A percentile compares a stretch with the other conserved stretches of the same genome.
Evolutionary conservation across 2,329 filamentous ascomycete species (phyloP).

Genomic region (Aspergillus sergii): DNA sequence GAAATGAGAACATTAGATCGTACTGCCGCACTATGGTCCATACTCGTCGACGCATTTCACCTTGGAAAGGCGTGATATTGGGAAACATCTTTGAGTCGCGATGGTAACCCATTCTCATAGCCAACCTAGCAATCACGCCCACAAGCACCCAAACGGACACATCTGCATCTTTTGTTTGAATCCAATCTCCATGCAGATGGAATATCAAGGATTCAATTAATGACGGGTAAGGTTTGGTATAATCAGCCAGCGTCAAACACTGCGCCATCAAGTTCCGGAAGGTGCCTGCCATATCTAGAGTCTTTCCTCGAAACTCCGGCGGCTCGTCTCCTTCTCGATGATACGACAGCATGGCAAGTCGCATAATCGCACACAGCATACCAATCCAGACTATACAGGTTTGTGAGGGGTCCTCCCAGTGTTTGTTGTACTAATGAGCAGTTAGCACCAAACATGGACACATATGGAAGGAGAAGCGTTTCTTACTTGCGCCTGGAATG

Average conservation of each 20-base stretch:
- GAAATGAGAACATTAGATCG: slow-evolving; percentile 67
- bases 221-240: slow-evolving; percentile 62
- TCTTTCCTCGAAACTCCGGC: slow-evolving; percentile 62
- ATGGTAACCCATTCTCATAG: slow-evolving; percentile 69
- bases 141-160: slow-evolving; percentile 62
- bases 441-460: slow-evolving; percentile 9
- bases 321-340: slow-evolving; percentile 64
- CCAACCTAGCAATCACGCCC: slow-evolving; percentile 62
- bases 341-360: slow-evolving; percentile 65
- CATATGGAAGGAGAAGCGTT: not conserved
- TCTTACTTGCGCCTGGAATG: slow-evolving; percentile 73
- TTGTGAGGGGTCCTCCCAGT: slow-evolving; percentile 62
- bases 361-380: slow-evolving; percentile 66
- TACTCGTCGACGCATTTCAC: slow-evolving; percentile 57
- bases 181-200: slow-evolving; percentile 64
- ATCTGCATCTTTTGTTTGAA: slow-evolving; percentile 61
- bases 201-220: slow-evolving; percentile 65
- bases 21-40: slow-evolving; percentile 58
- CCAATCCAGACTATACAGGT: slow-evolving; percentile 64
- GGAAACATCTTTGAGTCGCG: slow-evolving; percentile 63
- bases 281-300: slow-evolving; percentile 48
- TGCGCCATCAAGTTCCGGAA: slow-evolving; percentile 62
- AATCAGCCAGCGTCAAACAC: slow-evolving; percentile 64
- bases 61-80: slow-evolving; percentile 62
- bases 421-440: slow-evolving; percentile 57